These are phyloP conservation scores for Yarrowia sp. DNA, from an alignment of 805 yeast species.

Conservation along the genomic window DNA sequence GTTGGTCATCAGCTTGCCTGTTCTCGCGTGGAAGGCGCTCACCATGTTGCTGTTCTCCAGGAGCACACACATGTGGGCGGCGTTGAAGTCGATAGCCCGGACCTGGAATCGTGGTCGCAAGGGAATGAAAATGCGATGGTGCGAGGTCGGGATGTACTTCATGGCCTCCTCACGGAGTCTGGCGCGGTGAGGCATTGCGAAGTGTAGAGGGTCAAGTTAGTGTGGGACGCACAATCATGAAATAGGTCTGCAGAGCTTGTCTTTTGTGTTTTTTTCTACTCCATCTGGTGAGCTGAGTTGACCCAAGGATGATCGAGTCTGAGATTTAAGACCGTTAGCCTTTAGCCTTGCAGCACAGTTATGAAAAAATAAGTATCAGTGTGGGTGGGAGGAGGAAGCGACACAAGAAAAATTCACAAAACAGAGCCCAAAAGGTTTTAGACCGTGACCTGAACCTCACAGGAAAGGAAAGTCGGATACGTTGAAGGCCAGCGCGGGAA, in stretches of 20 bases:
- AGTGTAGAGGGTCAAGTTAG: neutral
- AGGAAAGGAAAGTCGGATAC: no score
- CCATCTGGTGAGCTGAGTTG: neutral
- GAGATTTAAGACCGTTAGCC: neutral
- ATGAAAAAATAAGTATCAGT: neutral
- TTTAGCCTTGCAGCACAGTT: neutral
- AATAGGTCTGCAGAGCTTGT: neutral
- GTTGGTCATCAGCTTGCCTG: conserved; percentile 11
- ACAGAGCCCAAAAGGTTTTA: neutral
- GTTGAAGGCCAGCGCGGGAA: no score
- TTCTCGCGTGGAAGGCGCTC: conserved; percentile 7
- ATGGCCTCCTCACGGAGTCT: neutral
- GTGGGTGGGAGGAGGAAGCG: neutral
- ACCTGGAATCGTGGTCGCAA: neutral
- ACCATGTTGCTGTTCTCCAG: conserved; percentile 2
- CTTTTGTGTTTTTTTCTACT: conserved; percentile 4
- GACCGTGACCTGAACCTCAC: neutral
- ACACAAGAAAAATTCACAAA: neutral
- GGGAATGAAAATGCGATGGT: conserved; percentile 14
- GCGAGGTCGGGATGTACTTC: neutral
- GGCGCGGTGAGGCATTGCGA: neutral
- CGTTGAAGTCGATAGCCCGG: neutral
- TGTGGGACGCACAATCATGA: neutral
- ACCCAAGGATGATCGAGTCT: neutral
- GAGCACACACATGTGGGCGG: conserved; percentile 5